phyloP scores from a whole-genome alignment of 371 early-diverging fungal genomes.

The Rhizopus sp. region DNA sequence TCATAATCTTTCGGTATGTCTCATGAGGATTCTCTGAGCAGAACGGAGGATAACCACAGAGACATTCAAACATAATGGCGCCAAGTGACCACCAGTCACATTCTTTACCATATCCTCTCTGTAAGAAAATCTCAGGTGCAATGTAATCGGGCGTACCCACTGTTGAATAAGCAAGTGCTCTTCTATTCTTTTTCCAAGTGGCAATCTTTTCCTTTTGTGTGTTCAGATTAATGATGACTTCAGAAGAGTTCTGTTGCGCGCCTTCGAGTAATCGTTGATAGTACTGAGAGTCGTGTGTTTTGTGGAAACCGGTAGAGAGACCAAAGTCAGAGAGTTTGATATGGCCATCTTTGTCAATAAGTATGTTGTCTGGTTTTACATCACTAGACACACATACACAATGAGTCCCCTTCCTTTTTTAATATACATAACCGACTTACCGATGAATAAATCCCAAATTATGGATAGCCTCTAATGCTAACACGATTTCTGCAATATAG shows the following conservation, averaged over 20 bases:
- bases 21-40: conserved; percentile 95
- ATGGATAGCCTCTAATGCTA: conserved; percentile 96
- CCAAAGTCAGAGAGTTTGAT: conserved; percentile 97
- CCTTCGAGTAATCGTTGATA: conserved; percentile 77
- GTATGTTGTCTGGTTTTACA: conserved; percentile 88
- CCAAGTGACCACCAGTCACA: conserved; percentile 99
- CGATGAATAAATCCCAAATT: conserved; percentile 96
- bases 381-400: conserved; percentile 52
- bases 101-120: conserved; percentile 94
- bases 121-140: conserved; percentile 95
- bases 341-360: conserved; percentile 84
- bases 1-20: conserved; percentile 96
- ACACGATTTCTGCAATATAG: conserved; percentile 96
- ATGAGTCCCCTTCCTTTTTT: conserved; percentile 36
- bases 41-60: conserved; percentile 97
- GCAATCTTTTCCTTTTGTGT: conserved; percentile 79
- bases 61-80: conserved; percentile 96
- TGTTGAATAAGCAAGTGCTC: conserved; percentile 88
- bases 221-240: conserved; percentile 83
- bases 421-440: conserved; percentile 41
- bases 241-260: conserved; percentile 52
- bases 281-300: conserved; percentile 96
- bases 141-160: conserved; percentile 99
- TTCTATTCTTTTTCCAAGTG: conserved; percentile 96
- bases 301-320: conserved; percentile 97